Conservation (phyloP, 768 basidiomycete species). For the Paxillus ammoniavirescens region DNA sequence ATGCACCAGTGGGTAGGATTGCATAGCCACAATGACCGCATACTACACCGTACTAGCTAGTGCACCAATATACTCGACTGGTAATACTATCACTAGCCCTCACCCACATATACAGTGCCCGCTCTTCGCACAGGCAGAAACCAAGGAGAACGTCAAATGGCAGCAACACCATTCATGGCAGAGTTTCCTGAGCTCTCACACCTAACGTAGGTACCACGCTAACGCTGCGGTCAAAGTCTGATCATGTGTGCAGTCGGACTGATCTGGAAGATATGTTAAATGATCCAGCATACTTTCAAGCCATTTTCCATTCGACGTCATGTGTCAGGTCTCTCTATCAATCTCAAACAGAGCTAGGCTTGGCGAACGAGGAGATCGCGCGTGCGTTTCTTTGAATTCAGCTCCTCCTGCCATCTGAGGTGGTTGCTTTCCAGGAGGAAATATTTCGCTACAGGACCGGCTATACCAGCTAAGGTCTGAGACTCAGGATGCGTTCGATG, state of each 20-base stretch:
- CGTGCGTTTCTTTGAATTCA: conserved; percentile 47
- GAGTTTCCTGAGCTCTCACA: conserved; percentile 76
- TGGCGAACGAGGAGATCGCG: conserved; percentile 85
- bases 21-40: too few species aligned
- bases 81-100: too few species aligned
- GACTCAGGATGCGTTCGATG: conserved; percentile 84
- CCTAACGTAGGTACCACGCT: conserved; percentile 54
- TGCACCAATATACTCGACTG: too few species aligned
- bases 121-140: not conserved
- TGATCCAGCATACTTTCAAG: conserved; percentile 84
- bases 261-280: conserved; percentile 87
- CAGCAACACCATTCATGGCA: conserved; percentile 43
- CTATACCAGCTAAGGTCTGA: conserved; percentile 76
- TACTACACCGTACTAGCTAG: not conserved
- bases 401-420: conserved; percentile 3
- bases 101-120: not conserved
- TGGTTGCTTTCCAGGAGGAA: conserved; percentile 52
- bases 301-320: conserved; percentile 77
- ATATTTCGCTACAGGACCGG: conserved; percentile 70
- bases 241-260: conserved; percentile 56
- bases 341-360: conserved; percentile 73
- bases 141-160: conserved; percentile 15
- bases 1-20: too few species aligned
- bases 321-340: conserved; percentile 73
- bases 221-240: conserved; percentile 2